Conservation (phyloP, 805 yeast species). For the Wickerhamia fluorescens region DNA sequence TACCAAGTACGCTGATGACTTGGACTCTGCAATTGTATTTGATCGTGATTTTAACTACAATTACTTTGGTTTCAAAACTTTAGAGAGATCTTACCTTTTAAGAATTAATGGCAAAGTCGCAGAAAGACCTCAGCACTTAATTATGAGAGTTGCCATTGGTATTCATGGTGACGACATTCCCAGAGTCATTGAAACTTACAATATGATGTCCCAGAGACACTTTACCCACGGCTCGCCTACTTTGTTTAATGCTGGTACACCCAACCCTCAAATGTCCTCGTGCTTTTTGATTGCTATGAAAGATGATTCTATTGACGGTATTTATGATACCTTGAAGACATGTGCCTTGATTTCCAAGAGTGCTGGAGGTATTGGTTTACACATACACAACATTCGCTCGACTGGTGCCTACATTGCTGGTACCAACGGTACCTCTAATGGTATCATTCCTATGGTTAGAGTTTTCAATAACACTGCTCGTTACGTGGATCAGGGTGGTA, state of each 20-base stretch:
- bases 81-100: constrained; percentile 52
- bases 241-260: constrained; percentile 56
- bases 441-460: constrained; percentile 56
- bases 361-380: constrained; percentile 61
- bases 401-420: constrained; percentile 58
- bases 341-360: constrained; percentile 57
- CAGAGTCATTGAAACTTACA: constrained; percentile 48
- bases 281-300: constrained; percentile 59
- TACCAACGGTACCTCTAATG: constrained; percentile 57
- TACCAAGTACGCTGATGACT: constrained; percentile 31
- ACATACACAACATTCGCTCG: constrained; percentile 52
- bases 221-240: constrained; percentile 61
- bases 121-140: constrained; percentile 56
- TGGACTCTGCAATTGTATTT: constrained; percentile 39
- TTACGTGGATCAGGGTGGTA: constrained; percentile 61
- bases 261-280: constrained; percentile 53
- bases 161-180: constrained; percentile 51
- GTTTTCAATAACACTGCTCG: constrained; percentile 59
- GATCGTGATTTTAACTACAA: constrained; percentile 49
- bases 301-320: constrained; percentile 58
- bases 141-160: constrained; percentile 58
- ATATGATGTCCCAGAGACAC: constrained; percentile 50
- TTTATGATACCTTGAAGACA: constrained; percentile 53
- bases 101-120: constrained; percentile 50
- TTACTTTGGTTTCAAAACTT: constrained; percentile 56